Conservation (phyloP, 148 eudicot genomes). For the Salicornia ramosissima region DNA sequence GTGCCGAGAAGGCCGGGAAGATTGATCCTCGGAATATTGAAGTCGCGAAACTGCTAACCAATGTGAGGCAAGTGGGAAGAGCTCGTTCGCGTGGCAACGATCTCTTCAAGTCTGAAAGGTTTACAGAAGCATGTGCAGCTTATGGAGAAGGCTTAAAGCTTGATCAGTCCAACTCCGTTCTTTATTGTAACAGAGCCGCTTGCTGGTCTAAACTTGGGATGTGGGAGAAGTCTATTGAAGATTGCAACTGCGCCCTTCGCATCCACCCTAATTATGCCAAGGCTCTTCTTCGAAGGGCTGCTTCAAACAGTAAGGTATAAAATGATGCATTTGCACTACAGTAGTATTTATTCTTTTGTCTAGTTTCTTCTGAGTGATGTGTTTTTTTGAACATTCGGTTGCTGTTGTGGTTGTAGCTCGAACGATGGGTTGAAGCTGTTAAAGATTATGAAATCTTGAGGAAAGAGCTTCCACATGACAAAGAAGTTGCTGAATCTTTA, state of each 20-base stretch:
- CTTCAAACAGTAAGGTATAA: conserved; percentile 68
- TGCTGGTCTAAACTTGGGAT: conserved; percentile 80
- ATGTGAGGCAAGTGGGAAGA: conserved; percentile 58
- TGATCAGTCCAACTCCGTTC: conserved; percentile 75
- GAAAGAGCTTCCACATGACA: conserved; percentile 59
- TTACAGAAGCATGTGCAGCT: conserved; percentile 83
- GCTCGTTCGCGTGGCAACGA: conserved; percentile 91
- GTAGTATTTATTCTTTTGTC: not conserved
- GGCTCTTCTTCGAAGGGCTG: conserved; percentile 89
- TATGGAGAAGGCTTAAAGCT: conserved; percentile 82
- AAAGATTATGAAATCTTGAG: conserved; percentile 79
- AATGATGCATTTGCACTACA: conserved; percentile 19
- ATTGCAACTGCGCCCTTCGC: conserved; percentile 74
- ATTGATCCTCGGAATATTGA: conserved; percentile 61
- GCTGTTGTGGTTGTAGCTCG: conserved; percentile 53
- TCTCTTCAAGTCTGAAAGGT: conserved; percentile 73
- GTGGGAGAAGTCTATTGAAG: conserved; percentile 77
- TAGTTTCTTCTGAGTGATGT: not conserved
- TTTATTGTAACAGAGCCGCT: conserved; percentile 92
- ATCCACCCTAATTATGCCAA: conserved; percentile 75
- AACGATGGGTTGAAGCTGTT: conserved; percentile 78
- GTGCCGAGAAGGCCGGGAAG: conserved; percentile 59
- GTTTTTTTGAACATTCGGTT: conserved; percentile 10
- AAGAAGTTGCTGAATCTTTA: conserved; percentile 73
- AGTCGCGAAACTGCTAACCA: conserved; percentile 47